A percentile compares a stretch with the other conserved stretches of the same genome.
Conservation (phyloP, 169 alveolate species). For the Eimeria sp. region DNA sequence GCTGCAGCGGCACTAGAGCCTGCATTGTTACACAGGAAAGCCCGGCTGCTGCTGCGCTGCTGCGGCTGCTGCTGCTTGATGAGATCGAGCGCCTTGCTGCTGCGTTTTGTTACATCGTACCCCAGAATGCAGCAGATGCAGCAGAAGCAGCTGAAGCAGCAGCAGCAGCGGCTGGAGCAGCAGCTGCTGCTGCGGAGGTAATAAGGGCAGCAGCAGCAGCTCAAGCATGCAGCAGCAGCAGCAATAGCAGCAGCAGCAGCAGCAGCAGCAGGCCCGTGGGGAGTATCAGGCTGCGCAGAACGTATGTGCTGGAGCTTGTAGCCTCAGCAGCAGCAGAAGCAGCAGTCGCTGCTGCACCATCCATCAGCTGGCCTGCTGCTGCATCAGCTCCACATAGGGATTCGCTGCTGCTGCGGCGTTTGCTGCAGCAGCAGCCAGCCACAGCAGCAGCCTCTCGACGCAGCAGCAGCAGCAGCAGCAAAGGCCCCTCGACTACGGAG, state of each 20-base stretch:
- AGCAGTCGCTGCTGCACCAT: conserved; percentile 19
- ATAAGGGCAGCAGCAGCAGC: conserved; percentile 19
- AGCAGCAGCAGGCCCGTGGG: not conserved
- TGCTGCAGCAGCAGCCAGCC: conserved; percentile 46
- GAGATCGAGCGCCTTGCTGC: conserved; percentile 43
- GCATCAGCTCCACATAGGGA: conserved; percentile 36
- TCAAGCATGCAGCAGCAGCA: not conserved
- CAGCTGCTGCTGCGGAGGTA: conserved; percentile 31
- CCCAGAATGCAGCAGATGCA: conserved; percentile 23
- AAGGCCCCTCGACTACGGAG: not conserved
- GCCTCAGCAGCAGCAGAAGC: conserved; percentile 42
- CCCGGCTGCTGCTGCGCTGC: not conserved
- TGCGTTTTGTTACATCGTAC: conserved; percentile 11
- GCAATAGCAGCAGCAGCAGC: conserved; percentile 5
- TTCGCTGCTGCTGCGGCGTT: not conserved
- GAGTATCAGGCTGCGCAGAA: not conserved
- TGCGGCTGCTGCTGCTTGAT: conserved; percentile 47
- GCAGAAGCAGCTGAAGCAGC: conserved; percentile 40
- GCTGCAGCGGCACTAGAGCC: not conserved
- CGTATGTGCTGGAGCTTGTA: not conserved
- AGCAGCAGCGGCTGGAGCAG: conserved; percentile 41
- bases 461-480: conserved; percentile 37
- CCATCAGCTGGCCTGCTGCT: not conserved
- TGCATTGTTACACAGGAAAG: not conserved
- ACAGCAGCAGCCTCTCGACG: conserved; percentile 17